Percentiles rank a stretch among this genome's conserved stretches.
phyloP scores from a whole-genome alignment of 2,329 filamentous ascomycete species.

The Aspergillus sp. region DNA sequence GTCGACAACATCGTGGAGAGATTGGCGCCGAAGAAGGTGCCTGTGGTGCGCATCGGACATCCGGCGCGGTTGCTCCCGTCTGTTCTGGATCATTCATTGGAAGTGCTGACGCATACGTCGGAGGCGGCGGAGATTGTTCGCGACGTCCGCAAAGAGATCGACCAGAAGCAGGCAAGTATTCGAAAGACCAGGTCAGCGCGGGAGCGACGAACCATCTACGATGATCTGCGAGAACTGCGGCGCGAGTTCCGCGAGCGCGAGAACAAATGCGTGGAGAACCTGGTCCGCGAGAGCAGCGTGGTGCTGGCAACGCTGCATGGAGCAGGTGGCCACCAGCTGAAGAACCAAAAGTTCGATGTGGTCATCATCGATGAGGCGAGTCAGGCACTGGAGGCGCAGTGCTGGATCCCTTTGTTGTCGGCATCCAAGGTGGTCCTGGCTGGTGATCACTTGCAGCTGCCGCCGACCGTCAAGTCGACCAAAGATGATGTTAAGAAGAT shows the following conservation, averaged over 20 bases:
- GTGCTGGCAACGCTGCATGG: slow-evolving; percentile 92
- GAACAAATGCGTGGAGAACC: slow-evolving; percentile 72
- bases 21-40: slow-evolving; percentile 77
- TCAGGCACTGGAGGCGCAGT: slow-evolving; percentile 93
- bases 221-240: slow-evolving; percentile 78
- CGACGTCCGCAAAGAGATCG: slow-evolving; percentile 90
- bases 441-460: slow-evolving; percentile 90
- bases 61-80: slow-evolving; percentile 86
- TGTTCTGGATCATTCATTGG: slow-evolving; percentile 85
- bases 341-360: slow-evolving; percentile 81
- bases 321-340: slow-evolving; percentile 80
- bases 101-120: slow-evolving; percentile 85
- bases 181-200: slow-evolving; percentile 80
- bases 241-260: slow-evolving; percentile 89
- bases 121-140: slow-evolving; percentile 87
- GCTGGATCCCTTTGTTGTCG: slow-evolving; percentile 85
- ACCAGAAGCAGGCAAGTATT: slow-evolving; percentile 83
- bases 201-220: slow-evolving; percentile 80
- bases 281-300: slow-evolving; percentile 78
- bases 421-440: slow-evolving; percentile 85
- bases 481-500: slow-evolving; percentile 50
- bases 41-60: slow-evolving; percentile 87
- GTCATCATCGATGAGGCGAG: slow-evolving; percentile 96
- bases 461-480: slow-evolving; percentile 87
- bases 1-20: slow-evolving; percentile 98